phyloP scores from a whole-genome alignment of 2,329 filamentous ascomycete genomes.

The Fusarium nanum region DNA sequence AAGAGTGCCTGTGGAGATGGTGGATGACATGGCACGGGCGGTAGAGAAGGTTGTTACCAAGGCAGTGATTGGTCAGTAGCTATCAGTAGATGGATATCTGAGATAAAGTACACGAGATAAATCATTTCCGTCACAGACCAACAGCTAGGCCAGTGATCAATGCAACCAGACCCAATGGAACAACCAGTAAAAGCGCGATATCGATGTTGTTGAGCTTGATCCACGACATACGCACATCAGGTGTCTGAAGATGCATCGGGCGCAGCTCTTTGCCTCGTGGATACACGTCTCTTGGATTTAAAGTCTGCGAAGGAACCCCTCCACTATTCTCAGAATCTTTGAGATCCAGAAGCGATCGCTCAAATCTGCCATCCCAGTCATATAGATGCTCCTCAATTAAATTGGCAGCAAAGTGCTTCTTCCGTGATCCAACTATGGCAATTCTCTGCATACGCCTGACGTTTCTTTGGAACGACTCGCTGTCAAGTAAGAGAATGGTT shows the following conservation, averaged over 20 bases:
- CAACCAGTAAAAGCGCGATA: not conserved
- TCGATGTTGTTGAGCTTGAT: slow-evolving; percentile 10
- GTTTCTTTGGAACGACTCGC: not conserved
- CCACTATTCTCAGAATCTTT: too few relatives aligned
- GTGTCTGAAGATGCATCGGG: slow-evolving; percentile 9
- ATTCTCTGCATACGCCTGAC: slow-evolving; percentile 2
- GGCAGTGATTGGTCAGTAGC: slow-evolving; percentile 1
- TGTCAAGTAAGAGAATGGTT: not conserved
- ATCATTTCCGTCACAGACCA: too few relatives aligned
- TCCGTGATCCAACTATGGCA: not conserved
- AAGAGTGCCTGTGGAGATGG: not conserved
- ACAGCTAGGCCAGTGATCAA: too few relatives aligned
- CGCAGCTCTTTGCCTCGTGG: not conserved
- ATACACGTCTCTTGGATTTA: not conserved
- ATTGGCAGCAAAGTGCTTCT: slow-evolving; percentile 2
- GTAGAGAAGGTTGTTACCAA: slow-evolving; percentile 12
- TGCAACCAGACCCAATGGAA: not conserved
- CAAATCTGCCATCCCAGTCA: slow-evolving; percentile 10
- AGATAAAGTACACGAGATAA: not conserved
- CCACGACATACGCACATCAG: slow-evolving; percentile 12
- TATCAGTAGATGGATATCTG: not conserved
- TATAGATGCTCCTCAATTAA: not conserved
- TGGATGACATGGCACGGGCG: slow-evolving; percentile 8
- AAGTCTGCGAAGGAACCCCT: too few relatives aligned
- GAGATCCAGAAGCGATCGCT: not conserved